Conservation (phyloP, 2,329 filamentous ascomycete species). For the Pestalotiopsis sp. region DNA sequence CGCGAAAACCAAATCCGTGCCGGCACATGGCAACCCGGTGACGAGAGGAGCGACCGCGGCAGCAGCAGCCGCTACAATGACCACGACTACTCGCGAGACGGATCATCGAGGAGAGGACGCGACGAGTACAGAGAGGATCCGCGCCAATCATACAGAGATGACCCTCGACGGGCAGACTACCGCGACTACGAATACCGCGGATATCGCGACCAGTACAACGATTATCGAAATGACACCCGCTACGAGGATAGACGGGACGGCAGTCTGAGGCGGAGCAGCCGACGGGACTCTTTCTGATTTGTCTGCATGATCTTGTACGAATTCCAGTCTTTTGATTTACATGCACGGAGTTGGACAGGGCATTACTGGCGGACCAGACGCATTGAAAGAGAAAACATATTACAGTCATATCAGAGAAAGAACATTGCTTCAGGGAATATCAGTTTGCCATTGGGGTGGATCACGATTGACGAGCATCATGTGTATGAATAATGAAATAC, state of each 20-base stretch:
- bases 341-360: neutral
- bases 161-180: slow-evolving; percentile 7
- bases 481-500: neutral
- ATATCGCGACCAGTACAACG: slow-evolving; percentile 20
- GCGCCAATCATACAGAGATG: neutral
- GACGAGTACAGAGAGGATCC: neutral
- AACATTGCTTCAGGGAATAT: neutral
- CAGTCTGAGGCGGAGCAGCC: slow-evolving; percentile 19
- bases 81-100: neutral
- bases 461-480: neutral
- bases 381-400: neutral
- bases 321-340: neutral
- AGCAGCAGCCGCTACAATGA: slow-evolving; percentile 3
- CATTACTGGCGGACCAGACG: neutral
- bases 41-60: neutral
- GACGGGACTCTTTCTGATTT: slow-evolving; percentile 27
- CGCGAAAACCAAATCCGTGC: slow-evolving; percentile 16
- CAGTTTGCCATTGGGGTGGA: too few relatives aligned
- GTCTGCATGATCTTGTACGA: neutral
- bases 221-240: slow-evolving; percentile 16
- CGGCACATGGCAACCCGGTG: slow-evolving; percentile 13
- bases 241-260: slow-evolving; percentile 19
- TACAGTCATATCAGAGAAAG: neutral
- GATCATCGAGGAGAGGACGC: neutral
- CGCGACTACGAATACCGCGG: slow-evolving; percentile 15